Conservation (phyloP, 2,329 filamentous ascomycete genomes). For the Macroventuria anomochaeta region DNA sequence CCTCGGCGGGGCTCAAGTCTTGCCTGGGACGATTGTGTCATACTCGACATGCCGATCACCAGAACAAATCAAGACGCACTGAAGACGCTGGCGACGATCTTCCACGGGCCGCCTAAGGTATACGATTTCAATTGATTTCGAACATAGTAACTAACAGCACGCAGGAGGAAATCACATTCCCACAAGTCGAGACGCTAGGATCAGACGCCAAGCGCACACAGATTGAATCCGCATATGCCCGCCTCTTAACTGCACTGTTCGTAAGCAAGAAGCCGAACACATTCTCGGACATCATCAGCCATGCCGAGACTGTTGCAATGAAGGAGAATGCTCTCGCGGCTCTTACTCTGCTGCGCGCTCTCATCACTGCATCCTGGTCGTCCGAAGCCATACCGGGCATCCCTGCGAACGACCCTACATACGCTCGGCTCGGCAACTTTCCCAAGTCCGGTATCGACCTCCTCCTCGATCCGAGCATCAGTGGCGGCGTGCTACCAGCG, state of each 20-base stretch:
- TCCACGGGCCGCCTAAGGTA: slow-evolving; percentile 58
- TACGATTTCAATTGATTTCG: background rate
- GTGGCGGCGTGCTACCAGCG: slow-evolving; percentile 61
- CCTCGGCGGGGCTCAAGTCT: slow-evolving; percentile 51
- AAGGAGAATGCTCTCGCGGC: slow-evolving; percentile 63
- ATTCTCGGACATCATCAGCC: slow-evolving; percentile 59
- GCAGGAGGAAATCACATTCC: slow-evolving; percentile 46
- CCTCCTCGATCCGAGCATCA: slow-evolving; percentile 59
- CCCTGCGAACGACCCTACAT: slow-evolving; percentile 59
- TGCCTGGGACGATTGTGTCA: slow-evolving; percentile 45
- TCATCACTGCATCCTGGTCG: slow-evolving; percentile 63
- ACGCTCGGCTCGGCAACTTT: slow-evolving; percentile 45
- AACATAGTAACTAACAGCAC: background rate
- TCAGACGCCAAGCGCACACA: slow-evolving; percentile 43
- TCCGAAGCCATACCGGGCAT: slow-evolving; percentile 51
- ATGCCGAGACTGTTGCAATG: slow-evolving; percentile 65
- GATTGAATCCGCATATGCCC: slow-evolving; percentile 60
- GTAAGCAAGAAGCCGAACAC: slow-evolving; percentile 57
- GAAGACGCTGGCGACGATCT: slow-evolving; percentile 61
- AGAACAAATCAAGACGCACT: slow-evolving; percentile 61
- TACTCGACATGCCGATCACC: slow-evolving; percentile 60
- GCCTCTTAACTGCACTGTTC: slow-evolving; percentile 63
- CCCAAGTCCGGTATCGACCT: slow-evolving; percentile 56
- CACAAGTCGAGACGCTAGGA: slow-evolving; percentile 36
- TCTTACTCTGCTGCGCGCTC: slow-evolving; percentile 58